Evolutionary conservation across 257 asterid species (phyloP).

Genomic region (Linaria vulgaris): DNA sequence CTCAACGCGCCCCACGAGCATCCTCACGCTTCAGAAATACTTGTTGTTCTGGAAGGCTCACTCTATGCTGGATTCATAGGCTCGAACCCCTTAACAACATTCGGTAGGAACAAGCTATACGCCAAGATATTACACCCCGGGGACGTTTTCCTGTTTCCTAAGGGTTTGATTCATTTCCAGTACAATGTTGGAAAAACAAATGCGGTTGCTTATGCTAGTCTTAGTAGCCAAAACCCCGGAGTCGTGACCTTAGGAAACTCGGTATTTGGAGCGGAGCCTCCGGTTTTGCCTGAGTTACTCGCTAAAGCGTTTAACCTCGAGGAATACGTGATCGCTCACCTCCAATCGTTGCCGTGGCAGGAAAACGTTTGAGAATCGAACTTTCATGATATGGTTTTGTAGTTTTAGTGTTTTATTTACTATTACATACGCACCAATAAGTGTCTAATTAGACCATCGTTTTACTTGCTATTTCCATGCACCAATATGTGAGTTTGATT

Average conservation of each 20-base stretch:
- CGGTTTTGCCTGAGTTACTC: constrained; percentile 13
- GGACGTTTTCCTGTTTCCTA: constrained; percentile 22
- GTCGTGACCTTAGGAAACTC: constrained; percentile 26
- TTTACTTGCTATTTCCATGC: no score
- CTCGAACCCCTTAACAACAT: constrained; percentile 15
- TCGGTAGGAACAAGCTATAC: constrained; percentile 20
- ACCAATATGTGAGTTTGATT: no score
- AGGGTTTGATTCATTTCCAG: constrained; percentile 28
- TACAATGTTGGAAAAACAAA: constrained; percentile 21
- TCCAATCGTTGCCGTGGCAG: neutral
- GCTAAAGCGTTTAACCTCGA: constrained; percentile 3
- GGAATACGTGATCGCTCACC: neutral
- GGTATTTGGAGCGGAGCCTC: constrained; percentile 27
- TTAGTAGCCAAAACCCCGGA: constrained; percentile 33
- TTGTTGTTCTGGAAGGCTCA: constrained; percentile 25
- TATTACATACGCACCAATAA: neutral
- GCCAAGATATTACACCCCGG: constrained; percentile 9
- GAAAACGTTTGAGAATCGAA: neutral
- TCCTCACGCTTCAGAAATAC: constrained; percentile 30
- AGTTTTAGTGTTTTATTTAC: neutral
- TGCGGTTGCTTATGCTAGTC: constrained; percentile 13
- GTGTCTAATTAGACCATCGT: no score
- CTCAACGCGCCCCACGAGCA: constrained; percentile 38
- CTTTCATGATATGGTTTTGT: neutral
- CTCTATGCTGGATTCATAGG: constrained; percentile 23